Base-by-base conservation (phyloP, 805 yeast species). In the Starmerella vitae region DNA sequence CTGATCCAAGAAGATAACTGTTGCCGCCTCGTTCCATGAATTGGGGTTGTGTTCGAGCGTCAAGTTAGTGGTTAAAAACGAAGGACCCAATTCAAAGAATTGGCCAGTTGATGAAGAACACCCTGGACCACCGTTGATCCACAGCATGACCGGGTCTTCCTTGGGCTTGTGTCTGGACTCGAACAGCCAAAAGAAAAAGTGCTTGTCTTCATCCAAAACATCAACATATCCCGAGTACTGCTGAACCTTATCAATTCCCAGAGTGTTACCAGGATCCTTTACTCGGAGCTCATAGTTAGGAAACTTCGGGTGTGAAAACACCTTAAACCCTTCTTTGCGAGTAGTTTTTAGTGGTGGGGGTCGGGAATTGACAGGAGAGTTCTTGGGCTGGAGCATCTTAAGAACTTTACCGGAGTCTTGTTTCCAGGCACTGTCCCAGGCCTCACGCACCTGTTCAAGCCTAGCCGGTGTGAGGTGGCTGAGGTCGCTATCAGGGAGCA, bases 41-140 rank as follows among this genome's bases (percentile, higher is more conserved):
- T 75, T 63, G 24, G 93, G 93, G 63, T 88, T 88, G 59, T 62
- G 65, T 19, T 91, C 88, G 52, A 78, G 75, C 50, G 80, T 63
- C 39, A 74, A 60, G 40, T 78, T 71, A 50, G 74, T 75, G 56
- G 72, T 72, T 47, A 88, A 76, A 13, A 80, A 68, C 1, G 94
- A 72, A 8, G 97, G 94, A 20, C 98, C 97, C 52, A 86, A 68
- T 61, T 91, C 97, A 53, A 88, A 86, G 57, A 88, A 78, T 48
- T 86, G 68, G 14, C 97, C 97, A 14, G 93, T 82, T 57, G 83
- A 63, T 1, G 94, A 81, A 1, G 94, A 82, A 60, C 96, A 86
- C n/a, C 96, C 96, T 35, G 96, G 96, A 10, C 96, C 96, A 46
- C 96, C 96, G 58, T 88, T 86, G 54, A 88, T 67, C 96, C 94